A percentile compares a stretch with the other conserved stretches of the same genome.
Conservation (phyloP, 139 green algal species). For the Volvox reticuliferus region DNA sequence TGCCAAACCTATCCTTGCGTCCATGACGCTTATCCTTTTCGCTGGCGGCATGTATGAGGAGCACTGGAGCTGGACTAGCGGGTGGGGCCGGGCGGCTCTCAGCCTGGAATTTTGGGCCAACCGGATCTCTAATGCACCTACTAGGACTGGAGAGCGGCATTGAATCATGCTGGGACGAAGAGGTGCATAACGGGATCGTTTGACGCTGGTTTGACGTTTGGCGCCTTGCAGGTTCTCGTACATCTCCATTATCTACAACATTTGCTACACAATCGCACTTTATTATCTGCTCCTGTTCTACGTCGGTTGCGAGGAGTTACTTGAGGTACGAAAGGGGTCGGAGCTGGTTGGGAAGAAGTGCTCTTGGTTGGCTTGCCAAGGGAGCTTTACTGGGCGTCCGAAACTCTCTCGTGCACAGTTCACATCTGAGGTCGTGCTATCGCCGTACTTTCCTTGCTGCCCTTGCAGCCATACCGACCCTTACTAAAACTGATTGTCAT, state of each 20-base stretch:
- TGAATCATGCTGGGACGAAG: neutral
- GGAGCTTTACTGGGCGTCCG: too few relatives aligned
- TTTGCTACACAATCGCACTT: constrained; percentile 93
- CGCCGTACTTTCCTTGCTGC: neutral
- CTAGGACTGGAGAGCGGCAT: too few relatives aligned
- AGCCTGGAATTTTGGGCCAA: too few relatives aligned
- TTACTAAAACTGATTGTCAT: constrained; percentile 96
- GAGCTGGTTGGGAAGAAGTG: too few relatives aligned
- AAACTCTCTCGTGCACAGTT: too few relatives aligned
- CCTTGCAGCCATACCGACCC: constrained; percentile 85
- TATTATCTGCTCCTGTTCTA: constrained; percentile 97
- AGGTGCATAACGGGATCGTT: neutral
- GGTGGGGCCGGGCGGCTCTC: constrained; percentile 64
- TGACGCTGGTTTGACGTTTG: neutral
- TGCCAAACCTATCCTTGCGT: constrained; percentile 92
- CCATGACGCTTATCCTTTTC: constrained; percentile 87
- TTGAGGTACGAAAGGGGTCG: constrained; percentile 62
- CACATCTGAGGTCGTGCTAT: neutral
- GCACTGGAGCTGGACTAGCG: constrained; percentile 79
- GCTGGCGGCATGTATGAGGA: constrained; percentile 84
- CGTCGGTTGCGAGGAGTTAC: constrained; percentile 91
- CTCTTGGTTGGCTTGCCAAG: too few relatives aligned
- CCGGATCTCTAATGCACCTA: too few relatives aligned
- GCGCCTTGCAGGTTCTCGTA: constrained; percentile 79
- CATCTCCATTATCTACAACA: constrained; percentile 94